phyloP scores from a whole-genome alignment of 2,329 filamentous ascomycete species.

The Ophiosphaerella korrae region DNA sequence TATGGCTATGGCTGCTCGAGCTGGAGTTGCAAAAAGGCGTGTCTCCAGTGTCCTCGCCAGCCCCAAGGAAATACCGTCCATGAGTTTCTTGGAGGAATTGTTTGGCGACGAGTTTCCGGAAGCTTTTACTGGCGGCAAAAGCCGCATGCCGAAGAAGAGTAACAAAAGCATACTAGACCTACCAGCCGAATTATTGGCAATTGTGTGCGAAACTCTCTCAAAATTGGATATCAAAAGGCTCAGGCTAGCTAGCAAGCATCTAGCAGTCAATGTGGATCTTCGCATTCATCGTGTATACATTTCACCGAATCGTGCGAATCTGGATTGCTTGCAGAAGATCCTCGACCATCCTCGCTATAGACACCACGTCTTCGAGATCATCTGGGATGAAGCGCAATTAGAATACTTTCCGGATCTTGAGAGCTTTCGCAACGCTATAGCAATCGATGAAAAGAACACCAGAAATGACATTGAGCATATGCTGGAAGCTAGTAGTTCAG shows the following conservation, averaged over 20 bases:
- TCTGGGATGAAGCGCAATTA: slow-evolving; percentile 49
- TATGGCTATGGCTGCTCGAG: slow-evolving; percentile 25
- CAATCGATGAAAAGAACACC: slow-evolving; percentile 21
- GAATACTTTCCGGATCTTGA: slow-evolving; percentile 20
- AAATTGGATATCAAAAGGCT: slow-evolving; percentile 28
- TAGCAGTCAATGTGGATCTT: slow-evolving; percentile 28
- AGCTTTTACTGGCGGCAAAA: slow-evolving; percentile 15
- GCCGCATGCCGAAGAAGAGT: slow-evolving; percentile 9
- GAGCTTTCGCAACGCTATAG: slow-evolving; percentile 12
- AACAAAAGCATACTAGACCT: slow-evolving; percentile 24
- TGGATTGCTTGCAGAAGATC: slow-evolving; percentile 46
- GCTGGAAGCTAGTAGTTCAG: slow-evolving; percentile 1
- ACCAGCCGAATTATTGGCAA: slow-evolving; percentile 23
- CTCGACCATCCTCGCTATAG: slow-evolving; percentile 45
- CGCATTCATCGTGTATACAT: slow-evolving; percentile 48
- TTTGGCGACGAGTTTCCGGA: slow-evolving; percentile 35
- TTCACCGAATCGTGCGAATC: slow-evolving; percentile 48
- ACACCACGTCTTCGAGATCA: slow-evolving; percentile 43
- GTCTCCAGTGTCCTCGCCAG: slow-evolving; percentile 19
- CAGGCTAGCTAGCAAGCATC: slow-evolving; percentile 19
- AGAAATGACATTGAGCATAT: slow-evolving; percentile 11
- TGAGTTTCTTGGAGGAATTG: slow-evolving; percentile 30
- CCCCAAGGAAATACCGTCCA: slow-evolving; percentile 25
- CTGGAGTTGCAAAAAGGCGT: slow-evolving; percentile 28
- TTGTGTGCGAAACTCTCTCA: slow-evolving; percentile 20